Evolutionary conservation across 495 filamentous ascomycete genomes (phyloP).

Genomic region (Extremus antarcticus): DNA sequence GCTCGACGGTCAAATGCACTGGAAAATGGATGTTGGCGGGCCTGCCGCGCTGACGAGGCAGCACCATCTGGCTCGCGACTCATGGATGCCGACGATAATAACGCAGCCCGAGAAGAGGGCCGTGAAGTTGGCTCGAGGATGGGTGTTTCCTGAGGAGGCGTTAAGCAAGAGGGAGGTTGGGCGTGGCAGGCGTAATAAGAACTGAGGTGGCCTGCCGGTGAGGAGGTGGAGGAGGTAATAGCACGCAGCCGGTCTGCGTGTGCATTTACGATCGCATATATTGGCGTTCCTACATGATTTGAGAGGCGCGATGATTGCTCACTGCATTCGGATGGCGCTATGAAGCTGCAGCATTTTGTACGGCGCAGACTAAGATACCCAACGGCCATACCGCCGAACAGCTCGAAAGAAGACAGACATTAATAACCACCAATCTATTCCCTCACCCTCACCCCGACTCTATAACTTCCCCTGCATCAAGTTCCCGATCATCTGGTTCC

Average conservation of each 20-base stretch:
- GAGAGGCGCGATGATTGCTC: not conserved
- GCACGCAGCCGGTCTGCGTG: conserved; percentile 14
- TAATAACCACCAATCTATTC: not conserved
- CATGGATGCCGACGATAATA: conserved; percentile 80
- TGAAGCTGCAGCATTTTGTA: not conserved
- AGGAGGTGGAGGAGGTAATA: conserved; percentile 2
- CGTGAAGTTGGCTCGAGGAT: conserved; percentile 71
- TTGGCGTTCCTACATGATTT: not conserved
- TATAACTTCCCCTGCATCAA: conserved; percentile 60
- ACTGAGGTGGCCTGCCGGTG: not conserved
- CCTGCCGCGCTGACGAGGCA: conserved; percentile 66
- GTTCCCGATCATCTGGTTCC: conserved; percentile 60
- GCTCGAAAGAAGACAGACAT: too few species aligned
- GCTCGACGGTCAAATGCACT: conserved; percentile 52
- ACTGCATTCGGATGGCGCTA: not conserved
- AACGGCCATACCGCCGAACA: not conserved
- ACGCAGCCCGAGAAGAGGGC: conserved; percentile 71
- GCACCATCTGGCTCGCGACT: conserved; percentile 57
- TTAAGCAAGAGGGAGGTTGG: conserved; percentile 39
- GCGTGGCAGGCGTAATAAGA: conserved; percentile 16
- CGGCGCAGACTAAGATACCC: not conserved
- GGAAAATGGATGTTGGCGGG: conserved; percentile 68
- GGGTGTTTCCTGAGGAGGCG: conserved; percentile 72
- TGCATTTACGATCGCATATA: conserved; percentile 1
- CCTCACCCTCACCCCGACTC: not conserved